Evolutionary conservation across 2,329 filamentous ascomycete species (phyloP).

Genomic region (Cladophialophora yegresii): DNA sequence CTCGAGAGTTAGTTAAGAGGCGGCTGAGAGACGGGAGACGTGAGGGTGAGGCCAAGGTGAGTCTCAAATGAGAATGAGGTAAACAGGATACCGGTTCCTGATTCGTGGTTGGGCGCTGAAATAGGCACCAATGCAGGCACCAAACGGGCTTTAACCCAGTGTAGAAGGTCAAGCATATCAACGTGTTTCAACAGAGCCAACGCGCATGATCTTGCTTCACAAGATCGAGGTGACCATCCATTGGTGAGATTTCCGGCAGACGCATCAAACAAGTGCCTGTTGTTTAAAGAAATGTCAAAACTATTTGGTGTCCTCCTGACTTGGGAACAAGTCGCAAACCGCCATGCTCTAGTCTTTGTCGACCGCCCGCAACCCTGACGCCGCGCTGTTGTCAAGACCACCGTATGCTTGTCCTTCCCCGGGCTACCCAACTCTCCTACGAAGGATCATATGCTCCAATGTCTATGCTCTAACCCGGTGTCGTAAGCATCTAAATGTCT

Average conservation of each 20-base stretch:
- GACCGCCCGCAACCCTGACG: not conserved
- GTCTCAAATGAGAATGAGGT: not conserved
- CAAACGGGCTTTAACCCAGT: not conserved
- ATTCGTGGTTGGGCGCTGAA: not conserved
- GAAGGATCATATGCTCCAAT: not conserved
- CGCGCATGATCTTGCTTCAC: not conserved
- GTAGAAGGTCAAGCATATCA: not conserved
- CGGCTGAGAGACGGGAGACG: not conserved
- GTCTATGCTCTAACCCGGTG: not conserved
- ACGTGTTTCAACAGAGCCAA: not conserved
- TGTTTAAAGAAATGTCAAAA: not conserved
- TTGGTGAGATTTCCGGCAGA: not conserved
- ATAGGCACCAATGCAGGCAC: not conserved
- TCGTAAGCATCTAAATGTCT: conserved; percentile 10
- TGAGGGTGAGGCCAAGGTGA: not conserved
- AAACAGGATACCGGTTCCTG: not conserved
- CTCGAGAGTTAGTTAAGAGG: not conserved
- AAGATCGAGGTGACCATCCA: not conserved
- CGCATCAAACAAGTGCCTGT: not conserved
- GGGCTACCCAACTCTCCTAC: conserved; percentile 5
- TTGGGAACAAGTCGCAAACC: not conserved
- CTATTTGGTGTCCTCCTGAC: not conserved
- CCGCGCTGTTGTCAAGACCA: conserved; percentile 1
- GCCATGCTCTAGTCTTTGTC: not conserved
- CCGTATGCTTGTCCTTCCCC: conserved; percentile 1